Percentiles rank a stretch among this genome's conserved stretches.
Conservation (phyloP, 257 asterid genomes). For the Solanum clarkiae region DNA sequence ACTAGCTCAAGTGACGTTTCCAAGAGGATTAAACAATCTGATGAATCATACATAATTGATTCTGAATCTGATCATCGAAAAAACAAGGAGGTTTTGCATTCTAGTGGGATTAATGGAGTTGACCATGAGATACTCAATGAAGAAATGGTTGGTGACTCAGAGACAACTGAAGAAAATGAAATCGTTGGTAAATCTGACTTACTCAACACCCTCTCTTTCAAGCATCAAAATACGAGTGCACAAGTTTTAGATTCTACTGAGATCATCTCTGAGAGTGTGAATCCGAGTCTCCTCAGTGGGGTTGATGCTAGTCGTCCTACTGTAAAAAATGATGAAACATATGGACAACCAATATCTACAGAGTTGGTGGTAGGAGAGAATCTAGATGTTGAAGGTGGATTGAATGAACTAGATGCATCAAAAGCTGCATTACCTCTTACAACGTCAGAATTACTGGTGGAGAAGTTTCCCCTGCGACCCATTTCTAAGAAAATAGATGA, state of each 20-base stretch:
- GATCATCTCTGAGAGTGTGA: constrained; percentile 7
- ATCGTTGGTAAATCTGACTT: background rate
- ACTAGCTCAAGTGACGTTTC: background rate
- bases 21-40: constrained; percentile 9
- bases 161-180: constrained; percentile 1
- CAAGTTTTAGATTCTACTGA: background rate
- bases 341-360: constrained; percentile 1
- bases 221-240: constrained; percentile 7
- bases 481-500: constrained; percentile 17
- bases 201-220: background rate
- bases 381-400: background rate
- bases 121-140: constrained; percentile 6
- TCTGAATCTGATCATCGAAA: constrained; percentile 4
- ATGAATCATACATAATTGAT: constrained; percentile 6
- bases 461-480: constrained; percentile 62
- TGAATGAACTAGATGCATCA: constrained; percentile 2
- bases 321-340: constrained; percentile 6
- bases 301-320: constrained; percentile 1
- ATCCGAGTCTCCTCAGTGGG: background rate
- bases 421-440: background rate
- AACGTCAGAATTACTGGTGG: constrained; percentile 35
- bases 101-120: background rate
- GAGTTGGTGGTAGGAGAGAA: constrained; percentile 9
- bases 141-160: constrained; percentile 15
- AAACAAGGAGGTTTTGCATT: constrained; percentile 7